Conservation (phyloP, 148 eudicot species). For the Pharnaceum exiguum region DNA sequence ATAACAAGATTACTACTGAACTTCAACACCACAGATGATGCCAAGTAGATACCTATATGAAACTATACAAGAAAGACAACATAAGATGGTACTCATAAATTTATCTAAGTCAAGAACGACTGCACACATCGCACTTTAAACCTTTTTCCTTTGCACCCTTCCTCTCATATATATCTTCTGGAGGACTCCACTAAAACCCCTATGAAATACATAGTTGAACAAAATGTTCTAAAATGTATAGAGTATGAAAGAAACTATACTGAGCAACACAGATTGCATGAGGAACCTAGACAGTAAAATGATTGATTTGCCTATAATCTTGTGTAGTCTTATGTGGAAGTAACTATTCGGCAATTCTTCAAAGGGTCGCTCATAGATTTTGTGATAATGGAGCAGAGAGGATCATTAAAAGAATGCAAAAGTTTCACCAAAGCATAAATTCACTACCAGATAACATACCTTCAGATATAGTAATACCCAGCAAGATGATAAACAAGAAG, state of each 20-base stretch:
- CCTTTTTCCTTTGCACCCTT: background rate
- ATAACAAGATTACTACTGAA: background rate
- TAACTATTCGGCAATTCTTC: too few relatives aligned
- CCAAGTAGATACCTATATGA: background rate
- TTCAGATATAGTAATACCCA: constrained; percentile 51
- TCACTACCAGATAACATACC: constrained; percentile 17
- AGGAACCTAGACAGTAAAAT: too few relatives aligned
- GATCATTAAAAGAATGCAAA: background rate
- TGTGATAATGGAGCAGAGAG: background rate
- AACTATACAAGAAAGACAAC: background rate
- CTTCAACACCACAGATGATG: background rate
- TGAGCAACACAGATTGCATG: too few relatives aligned
- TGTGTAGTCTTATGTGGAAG: too few relatives aligned
- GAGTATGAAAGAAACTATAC: too few relatives aligned
- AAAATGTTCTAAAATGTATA: too few relatives aligned
- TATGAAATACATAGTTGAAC: too few relatives aligned
- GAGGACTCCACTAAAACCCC: too few relatives aligned
- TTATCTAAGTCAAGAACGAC: background rate
- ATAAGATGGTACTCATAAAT: background rate
- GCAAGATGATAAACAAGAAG: constrained; percentile 55
- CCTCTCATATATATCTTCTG: too few relatives aligned
- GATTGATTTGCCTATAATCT: too few relatives aligned
- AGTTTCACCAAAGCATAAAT: background rate
- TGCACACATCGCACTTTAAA: background rate
- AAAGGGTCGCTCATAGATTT: background rate